Conservation (phyloP, 73 alveolate species). For the Stentor roeselii region DNA sequence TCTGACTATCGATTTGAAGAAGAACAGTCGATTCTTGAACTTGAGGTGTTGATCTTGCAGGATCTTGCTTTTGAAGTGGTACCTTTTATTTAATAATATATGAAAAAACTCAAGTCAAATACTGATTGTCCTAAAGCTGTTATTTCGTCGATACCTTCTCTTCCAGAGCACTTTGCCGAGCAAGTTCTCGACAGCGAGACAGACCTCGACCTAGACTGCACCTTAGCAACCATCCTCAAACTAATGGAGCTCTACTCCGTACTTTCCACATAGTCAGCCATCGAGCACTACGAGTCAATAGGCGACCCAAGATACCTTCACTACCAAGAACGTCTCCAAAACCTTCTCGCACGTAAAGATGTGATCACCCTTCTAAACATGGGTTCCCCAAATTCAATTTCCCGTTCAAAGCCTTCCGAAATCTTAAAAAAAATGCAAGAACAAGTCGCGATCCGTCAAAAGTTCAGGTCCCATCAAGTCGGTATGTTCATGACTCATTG, state of each 20-base stretch:
- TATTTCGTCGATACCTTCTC: too few relatives aligned
- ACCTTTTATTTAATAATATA: too few relatives aligned
- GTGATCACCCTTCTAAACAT: background rate
- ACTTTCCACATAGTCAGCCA: background rate
- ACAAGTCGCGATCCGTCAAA: background rate
- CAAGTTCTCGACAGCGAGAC: background rate
- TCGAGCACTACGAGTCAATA: slow-evolving; percentile 4
- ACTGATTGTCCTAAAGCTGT: too few relatives aligned
- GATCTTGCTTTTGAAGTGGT: background rate
- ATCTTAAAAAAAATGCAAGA: background rate
- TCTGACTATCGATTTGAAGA: background rate
- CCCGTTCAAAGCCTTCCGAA: background rate
- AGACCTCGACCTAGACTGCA: background rate
- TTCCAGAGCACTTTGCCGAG: background rate
- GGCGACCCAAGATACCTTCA: background rate
- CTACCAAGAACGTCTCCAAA: slow-evolving; percentile 19
- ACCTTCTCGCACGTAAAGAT: background rate
- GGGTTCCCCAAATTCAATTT: background rate
- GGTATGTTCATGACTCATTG: too few relatives aligned
- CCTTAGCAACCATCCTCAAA: background rate
- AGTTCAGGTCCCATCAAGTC: too few relatives aligned
- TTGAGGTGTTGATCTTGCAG: background rate
- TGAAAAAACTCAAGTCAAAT: too few relatives aligned
- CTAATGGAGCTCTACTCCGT: background rate
- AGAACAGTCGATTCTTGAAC: background rate